Evolutionary conservation across 78 protist genomes (phyloP), one percentile per base, ranked within the genome.

Genomic region (Dictyostelium brefeldianum): DNA sequence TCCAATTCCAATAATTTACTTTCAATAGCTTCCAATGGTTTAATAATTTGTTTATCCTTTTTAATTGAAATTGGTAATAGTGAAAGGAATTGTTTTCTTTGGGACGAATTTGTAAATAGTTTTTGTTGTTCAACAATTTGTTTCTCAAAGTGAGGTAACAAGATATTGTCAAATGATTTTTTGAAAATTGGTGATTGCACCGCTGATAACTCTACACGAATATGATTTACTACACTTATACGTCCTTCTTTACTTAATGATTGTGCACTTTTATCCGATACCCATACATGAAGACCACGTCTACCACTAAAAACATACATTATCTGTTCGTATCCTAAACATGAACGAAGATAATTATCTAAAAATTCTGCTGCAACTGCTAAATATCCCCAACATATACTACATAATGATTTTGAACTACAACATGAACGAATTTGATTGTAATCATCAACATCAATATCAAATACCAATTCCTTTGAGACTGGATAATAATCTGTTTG

Each of bases 241-340:
- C 99, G 96, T 41, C 41, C 95, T 10, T 97, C 97, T 85, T 75
- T 20, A 11, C 56, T 11, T 81, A 98, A 64, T 31, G 0, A 22
- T 5, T 99, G 69, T 0, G 99, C 99, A 0, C 93, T 47, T 22
- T 69, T 25, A 80, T 99, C 99, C 15, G 96, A 80, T 29, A 99
- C 99, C 99, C 99, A 99, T 22, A 99, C 96, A 31, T 99, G 99
- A 27, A 99, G 54, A 22, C 99, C 99, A 18, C 99, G 98, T 3
- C 99, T 90, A 17, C 99, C 99, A 18, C 98, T 94, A 89, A 95
- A 99, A 17, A 99, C 99, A 97, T 99, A 99, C 47, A 99, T 94
- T 5, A 96, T 51, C 65, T 98, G 96, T 64, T 95, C 14, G 57
- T 95, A 99, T 4, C 99, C 99, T 47, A 97, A 98, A 67, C 96